Conservation (phyloP, 2,329 filamentous ascomycete genomes). For the Fusarium euwallaceae region DNA sequence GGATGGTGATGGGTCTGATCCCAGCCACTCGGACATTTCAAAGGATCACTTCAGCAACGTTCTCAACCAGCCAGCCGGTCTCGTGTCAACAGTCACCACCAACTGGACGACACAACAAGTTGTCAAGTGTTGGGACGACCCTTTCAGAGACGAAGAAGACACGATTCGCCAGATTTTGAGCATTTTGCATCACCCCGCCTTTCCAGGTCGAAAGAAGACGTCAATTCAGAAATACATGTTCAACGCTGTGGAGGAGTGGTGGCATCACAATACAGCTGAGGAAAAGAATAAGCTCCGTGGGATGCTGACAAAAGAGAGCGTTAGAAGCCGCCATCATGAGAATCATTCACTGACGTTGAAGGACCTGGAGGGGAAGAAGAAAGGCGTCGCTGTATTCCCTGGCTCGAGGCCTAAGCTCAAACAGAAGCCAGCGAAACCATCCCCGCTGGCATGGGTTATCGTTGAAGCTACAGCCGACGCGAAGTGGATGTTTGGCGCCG, state of each 20-base stretch:
- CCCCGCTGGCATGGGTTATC: conserved; percentile 41
- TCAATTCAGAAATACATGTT: conserved; percentile 89
- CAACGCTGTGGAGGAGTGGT: conserved; percentile 82
- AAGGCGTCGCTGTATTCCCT: conserved; percentile 44
- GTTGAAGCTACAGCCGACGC: conserved; percentile 34
- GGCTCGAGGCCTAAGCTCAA: conserved; percentile 43
- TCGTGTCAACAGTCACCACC: conserved; percentile 47
- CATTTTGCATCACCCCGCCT: conserved; percentile 87
- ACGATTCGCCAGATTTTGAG: conserved; percentile 80
- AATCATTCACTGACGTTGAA: conserved; percentile 46
- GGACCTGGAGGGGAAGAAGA: conserved; percentile 41
- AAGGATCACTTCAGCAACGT: conserved; percentile 85
- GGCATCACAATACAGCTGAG: conserved; percentile 59
- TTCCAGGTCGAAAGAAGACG: conserved; percentile 74
- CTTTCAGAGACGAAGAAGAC: conserved; percentile 74
- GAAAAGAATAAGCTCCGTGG: conserved; percentile 41
- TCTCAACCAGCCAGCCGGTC: conserved; percentile 55
- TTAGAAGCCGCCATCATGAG: conserved; percentile 44
- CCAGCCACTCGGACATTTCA: conserved; percentile 82
- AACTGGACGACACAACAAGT: conserved; percentile 48
- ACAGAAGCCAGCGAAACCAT: conserved; percentile 38
- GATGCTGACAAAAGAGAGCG: conserved; percentile 46
- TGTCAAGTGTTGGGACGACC: conserved; percentile 76
- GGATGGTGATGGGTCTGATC: conserved; percentile 80
- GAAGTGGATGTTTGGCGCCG: conserved; percentile 33